Evolutionary conservation across 345 rosid species (phyloP).

Genomic region (Citrus mangshanensis): DNA sequence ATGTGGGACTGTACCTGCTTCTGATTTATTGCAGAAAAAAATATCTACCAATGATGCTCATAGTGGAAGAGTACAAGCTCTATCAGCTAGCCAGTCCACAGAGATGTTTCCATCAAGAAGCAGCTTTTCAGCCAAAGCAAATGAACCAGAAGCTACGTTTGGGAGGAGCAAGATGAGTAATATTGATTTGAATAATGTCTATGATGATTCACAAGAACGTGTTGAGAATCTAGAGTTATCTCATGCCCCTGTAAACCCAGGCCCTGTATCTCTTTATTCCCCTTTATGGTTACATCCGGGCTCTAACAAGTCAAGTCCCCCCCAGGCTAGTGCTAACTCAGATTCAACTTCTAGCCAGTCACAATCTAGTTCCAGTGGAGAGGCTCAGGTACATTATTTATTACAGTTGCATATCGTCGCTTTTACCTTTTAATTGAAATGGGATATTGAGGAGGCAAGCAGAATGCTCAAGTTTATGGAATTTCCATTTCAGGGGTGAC

Average conservation of each 20-base stretch:
- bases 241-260: constrained; percentile 27
- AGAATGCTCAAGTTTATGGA: neutral
- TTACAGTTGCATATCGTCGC: neutral
- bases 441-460: constrained; percentile 5
- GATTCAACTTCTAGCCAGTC: constrained; percentile 58
- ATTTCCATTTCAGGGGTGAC: neutral
- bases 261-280: constrained; percentile 28
- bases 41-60: constrained; percentile 3
- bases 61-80: constrained; percentile 14
- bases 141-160: constrained; percentile 21
- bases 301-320: constrained; percentile 47
- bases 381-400: constrained; percentile 49
- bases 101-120: constrained; percentile 16
- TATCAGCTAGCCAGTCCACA: constrained; percentile 13
- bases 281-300: constrained; percentile 35
- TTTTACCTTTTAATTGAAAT: constrained; percentile 5
- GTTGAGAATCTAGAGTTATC: constrained; percentile 35
- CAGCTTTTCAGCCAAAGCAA: constrained; percentile 16
- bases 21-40: constrained; percentile 27
- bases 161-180: constrained; percentile 36
- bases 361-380: constrained; percentile 64
- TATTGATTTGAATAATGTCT: constrained; percentile 60
- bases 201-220: constrained; percentile 45
- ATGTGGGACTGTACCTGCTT: constrained; percentile 18
- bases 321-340: constrained; percentile 42